Base-by-base conservation (phyloP, 2,329 filamentous ascomycete species). In the Fragosphaeria purpurea region DNA sequence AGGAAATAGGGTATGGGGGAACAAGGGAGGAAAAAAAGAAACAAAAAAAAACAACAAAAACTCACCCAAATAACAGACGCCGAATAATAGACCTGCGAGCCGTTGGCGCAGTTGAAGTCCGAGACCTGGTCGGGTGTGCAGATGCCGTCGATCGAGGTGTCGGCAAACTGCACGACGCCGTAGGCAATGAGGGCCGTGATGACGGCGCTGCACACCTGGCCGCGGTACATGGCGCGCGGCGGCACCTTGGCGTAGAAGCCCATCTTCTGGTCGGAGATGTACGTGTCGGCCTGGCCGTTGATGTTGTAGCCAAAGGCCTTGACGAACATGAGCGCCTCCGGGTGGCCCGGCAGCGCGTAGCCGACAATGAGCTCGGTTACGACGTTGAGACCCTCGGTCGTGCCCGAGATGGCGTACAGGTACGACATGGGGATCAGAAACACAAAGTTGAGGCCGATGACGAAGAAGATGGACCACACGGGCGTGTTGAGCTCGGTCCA, bases 241-340 rank as follows among this genome's bases (percentile, higher is more conserved):
- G 52, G 52, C 11, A 51, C 31, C 49, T 54, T 54, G 46, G 46
- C 40, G 47, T 54, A 54, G 44, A 44, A 39, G 37, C 46, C 49
- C 49, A 54, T 51, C 44, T 54, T 54, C 42, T 51, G 49, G 44
- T 54, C 52, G 10, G 46, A 49, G 35, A 47, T 41, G 44, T 49
- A 54, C 35, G 33, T 42, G 35, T 51, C 46, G 40, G 52, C 46
- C 43, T 51, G 49, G 46, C 39, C 45, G n/a, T 30, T 43, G 34
- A 41, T 52, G 44, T 38, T 50, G 47, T 49, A 50, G 47, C 50
- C 47, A 39, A 43, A 52, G 39, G 47, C 40, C 61, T 74, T 74
- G 65, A 75, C 73, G 41, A 72, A 61, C 73, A 73, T 73, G 61
- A 73, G 72, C 48, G 70, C 71, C n/a, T 74, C 64, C 38, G 71